Evolutionary conservation across 169 alveolate genomes (phyloP).

Genomic region (Eimeria sp.): DNA sequence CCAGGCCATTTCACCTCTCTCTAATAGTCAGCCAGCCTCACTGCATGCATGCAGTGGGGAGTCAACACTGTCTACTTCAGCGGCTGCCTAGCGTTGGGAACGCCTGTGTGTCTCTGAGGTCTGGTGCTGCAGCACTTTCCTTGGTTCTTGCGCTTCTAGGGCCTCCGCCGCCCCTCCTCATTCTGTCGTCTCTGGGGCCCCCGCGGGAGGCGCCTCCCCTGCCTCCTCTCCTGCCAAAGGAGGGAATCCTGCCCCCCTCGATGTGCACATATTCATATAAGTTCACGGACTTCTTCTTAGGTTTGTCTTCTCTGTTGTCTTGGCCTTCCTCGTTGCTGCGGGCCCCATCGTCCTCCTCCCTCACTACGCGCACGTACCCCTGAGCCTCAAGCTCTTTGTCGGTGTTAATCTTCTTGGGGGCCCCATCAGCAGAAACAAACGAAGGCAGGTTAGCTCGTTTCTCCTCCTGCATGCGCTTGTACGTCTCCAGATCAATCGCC

Average conservation of each 20-base stretch:
- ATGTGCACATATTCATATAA: neutral
- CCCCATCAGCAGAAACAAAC: neutral
- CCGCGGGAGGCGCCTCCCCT: neutral
- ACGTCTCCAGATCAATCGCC: constrained; percentile 19
- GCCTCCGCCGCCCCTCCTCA: constrained; percentile 4
- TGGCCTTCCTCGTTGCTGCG: neutral
- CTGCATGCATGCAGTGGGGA: neutral
- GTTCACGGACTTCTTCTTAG: constrained; percentile 42
- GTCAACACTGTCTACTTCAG: neutral
- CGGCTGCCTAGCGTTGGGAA: constrained; percentile 56
- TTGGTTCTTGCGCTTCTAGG: neutral
- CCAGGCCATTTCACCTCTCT: too few relatives aligned
- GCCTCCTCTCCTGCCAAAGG: constrained; percentile 16
- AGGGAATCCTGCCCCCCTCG: neutral
- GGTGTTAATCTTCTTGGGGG: neutral
- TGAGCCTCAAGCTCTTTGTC: constrained; percentile 39
- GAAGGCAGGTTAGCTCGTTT: constrained; percentile 28
- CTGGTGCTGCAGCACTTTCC: constrained; percentile 17
- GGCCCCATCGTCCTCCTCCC: neutral
- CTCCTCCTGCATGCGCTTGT: constrained; percentile 35
- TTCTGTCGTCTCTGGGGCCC: constrained; percentile 6
- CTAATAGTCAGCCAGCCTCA: neutral
- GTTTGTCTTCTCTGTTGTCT: constrained; percentile 2
- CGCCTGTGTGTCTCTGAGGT: constrained; percentile 41
- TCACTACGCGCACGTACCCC: constrained; percentile 23